Evolutionary conservation across 441 rosid species (phyloP), one percentile per base, ranked within the genome.

Genomic region (Populus hybrid): DNA sequence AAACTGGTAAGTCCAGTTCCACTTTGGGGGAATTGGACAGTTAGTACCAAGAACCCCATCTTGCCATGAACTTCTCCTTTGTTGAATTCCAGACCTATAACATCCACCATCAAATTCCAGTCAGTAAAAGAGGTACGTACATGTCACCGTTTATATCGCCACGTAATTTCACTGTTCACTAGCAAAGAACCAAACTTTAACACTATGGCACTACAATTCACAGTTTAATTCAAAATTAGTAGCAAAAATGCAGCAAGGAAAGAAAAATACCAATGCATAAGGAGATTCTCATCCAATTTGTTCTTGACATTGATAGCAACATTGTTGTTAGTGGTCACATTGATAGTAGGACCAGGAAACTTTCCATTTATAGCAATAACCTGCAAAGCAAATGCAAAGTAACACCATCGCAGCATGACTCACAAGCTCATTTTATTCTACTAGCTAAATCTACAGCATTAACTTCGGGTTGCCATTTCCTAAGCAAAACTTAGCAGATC

Each of bases 1-100:
- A 81, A 95, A 95, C 87, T 95, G 88, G 82, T 94, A 95, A 80
- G 98, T 95, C 97, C 95, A 94, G 84, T 94, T 95, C 99, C 97
- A 90, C 83, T 89, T 91, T 36, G 93, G 86, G 65, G 97, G 97
- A 69, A 95, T 94, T 26, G 99, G 99, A 82, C 98, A 95, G 76
- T 91, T 95, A 4, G 98, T 96, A 69, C 99, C 99, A 67, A 76
- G 85, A 64, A 96, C 82, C 78, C 98, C 99, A 83, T 96, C 99
- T 89, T 93, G 99, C 99, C 99, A 96, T 7, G 98, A 96, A 67
- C 88, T 84, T 75, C 94, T 89, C 81, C 99, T 88, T 77, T 91
- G 93, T 75, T 94, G 93, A 84, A 95, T 80, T 76, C 99, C 99
- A 79, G 92, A 82, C 99, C 99, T 95, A 82, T 72, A 12, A 72